Conservation (phyloP, 2,329 filamentous ascomycete species). For the Neopestalotiopsis sp. region DNA sequence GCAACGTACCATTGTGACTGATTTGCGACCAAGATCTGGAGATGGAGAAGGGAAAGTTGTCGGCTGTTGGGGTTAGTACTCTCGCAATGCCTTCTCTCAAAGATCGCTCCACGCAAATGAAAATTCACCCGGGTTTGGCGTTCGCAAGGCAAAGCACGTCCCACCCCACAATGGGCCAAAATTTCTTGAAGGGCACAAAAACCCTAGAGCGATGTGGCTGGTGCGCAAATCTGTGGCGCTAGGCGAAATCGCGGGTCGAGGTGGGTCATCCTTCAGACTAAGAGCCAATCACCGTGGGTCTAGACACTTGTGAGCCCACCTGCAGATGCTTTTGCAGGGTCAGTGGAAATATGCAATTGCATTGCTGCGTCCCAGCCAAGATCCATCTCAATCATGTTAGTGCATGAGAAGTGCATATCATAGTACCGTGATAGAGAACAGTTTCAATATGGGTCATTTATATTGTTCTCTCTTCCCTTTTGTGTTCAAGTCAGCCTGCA, state of each 20-base stretch:
- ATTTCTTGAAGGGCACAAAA: slow-evolving; percentile 19
- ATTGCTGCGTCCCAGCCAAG: too few species aligned
- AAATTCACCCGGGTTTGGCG: slow-evolving; percentile 29
- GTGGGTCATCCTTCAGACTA: background rate
- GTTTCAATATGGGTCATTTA: too few species aligned
- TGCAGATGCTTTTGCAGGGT: background rate
- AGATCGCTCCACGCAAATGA: slow-evolving; percentile 14
- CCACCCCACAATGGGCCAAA: slow-evolving; percentile 17
- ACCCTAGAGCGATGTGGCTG: slow-evolving; percentile 33
- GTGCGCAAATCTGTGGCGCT: slow-evolving; percentile 29
- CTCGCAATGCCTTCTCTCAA: slow-evolving; percentile 17
- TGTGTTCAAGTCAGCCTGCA: too few species aligned
- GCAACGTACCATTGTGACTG: slow-evolving; percentile 49
- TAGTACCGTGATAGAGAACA: too few species aligned
- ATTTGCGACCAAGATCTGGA: slow-evolving; percentile 52
- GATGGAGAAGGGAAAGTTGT: slow-evolving; percentile 45
- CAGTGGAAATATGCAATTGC: too few species aligned
- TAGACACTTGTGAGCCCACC: background rate
- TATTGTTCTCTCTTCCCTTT: too few species aligned
- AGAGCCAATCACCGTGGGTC: background rate
- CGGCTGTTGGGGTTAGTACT: slow-evolving; percentile 19
- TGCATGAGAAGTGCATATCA: too few species aligned
- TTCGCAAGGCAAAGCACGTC: slow-evolving; percentile 15
- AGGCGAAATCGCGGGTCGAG: background rate
- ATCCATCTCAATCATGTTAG: too few species aligned